A percentile compares a stretch with the other conserved stretches of the same genome.
phyloP scores from a whole-genome alignment of 768 basidiomycete species.

The Panaeolus cyanescens region DNA sequence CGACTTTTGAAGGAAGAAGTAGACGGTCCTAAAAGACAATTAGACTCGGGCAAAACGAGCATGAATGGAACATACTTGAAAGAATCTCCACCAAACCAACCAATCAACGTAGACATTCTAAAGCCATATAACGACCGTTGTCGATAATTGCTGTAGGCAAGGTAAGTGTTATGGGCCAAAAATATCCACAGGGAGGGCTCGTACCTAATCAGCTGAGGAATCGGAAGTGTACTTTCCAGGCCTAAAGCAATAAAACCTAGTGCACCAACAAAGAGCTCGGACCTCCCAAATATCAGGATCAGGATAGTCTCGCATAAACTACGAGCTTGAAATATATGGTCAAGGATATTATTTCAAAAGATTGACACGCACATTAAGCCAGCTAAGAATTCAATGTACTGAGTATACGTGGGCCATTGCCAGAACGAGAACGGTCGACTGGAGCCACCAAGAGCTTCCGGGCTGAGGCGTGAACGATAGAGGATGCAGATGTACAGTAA shows the following conservation, averaged over 20 bases:
- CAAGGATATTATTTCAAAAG: background rate
- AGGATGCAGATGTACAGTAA: conserved; percentile 81
- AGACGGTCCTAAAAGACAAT: conserved; percentile 56
- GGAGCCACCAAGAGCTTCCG: conserved; percentile 61
- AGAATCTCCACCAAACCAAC: conserved; percentile 82
- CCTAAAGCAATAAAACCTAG: conserved; percentile 82
- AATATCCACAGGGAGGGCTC: conserved; percentile 11
- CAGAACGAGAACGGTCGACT: conserved; percentile 75
- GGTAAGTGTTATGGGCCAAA: conserved; percentile 6
- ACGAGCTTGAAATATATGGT: background rate
- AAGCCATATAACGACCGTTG: conserved; percentile 84
- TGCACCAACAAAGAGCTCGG: conserved; percentile 55
- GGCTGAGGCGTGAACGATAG: conserved; percentile 62
- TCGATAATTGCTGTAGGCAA: conserved; percentile 64
- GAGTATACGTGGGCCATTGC: conserved; percentile 81
- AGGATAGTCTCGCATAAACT: conserved; percentile 72
- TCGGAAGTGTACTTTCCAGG: conserved; percentile 83
- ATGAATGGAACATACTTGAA: conserved; percentile 65
- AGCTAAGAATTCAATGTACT: conserved; percentile 83
- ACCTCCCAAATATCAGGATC: conserved; percentile 73
- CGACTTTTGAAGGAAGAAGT: conserved; percentile 75
- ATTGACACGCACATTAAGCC: conserved; percentile 61
- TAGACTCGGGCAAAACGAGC: conserved; percentile 4
- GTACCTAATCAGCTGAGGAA: conserved; percentile 82
- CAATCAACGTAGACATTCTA: conserved; percentile 77